Base-by-base conservation (phyloP, 2,329 filamentous ascomycete species). In the Penicillium psychrosexuale region DNA sequence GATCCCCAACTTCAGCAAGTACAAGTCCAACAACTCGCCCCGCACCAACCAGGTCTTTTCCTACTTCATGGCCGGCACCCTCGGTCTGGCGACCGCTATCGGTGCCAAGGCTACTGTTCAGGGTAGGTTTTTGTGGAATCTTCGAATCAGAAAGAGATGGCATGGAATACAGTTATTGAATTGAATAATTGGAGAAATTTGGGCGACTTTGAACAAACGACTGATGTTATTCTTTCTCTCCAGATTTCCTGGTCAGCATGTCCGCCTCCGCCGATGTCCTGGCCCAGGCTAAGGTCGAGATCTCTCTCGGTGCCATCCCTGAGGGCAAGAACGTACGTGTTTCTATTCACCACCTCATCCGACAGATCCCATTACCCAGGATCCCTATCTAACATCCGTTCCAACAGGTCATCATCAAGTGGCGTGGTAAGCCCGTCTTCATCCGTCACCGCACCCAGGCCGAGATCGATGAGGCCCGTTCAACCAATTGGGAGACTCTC, bases 161-260 rank as follows among this genome's bases (percentile, higher is more conserved):
- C 36, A 28, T 45, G 47, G 33, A 27, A 12, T 27, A 9, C 1
- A 50, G 15, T 15, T 28, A 51, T 39, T 33, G 15, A 47, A 46
- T 47, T 36, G 34, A 42, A 34, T 38, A 33, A 31, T 55, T 24
- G 50, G n/a, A 30, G 50, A 13, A 44, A 49, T 36, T 37, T 33
- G 45, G 30, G 36, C 37, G 24, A 28, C 12, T 53, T 47, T 51
- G 37, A 40, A 51, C 47, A 48, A 17, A 38, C 48, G 56, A 55
- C 67, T 69, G 63, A 71, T 58, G 36, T 61, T 61, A 59, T 65
- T 57, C 60, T 53, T 59, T 62, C 55, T 54, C 50, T 65, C 64
- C 78, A 99, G 94, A 99, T 81, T 99, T 99, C 85, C 84, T 99
- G 63, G 91, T 96, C 82, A 99, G 97, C 86, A 97, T 99, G 95